Evolutionary conservation across 2,329 filamentous ascomycete genomes (phyloP), one percentile per base, ranked within the genome.

Genomic region (Purpureocillium takamizusanense): DNA sequence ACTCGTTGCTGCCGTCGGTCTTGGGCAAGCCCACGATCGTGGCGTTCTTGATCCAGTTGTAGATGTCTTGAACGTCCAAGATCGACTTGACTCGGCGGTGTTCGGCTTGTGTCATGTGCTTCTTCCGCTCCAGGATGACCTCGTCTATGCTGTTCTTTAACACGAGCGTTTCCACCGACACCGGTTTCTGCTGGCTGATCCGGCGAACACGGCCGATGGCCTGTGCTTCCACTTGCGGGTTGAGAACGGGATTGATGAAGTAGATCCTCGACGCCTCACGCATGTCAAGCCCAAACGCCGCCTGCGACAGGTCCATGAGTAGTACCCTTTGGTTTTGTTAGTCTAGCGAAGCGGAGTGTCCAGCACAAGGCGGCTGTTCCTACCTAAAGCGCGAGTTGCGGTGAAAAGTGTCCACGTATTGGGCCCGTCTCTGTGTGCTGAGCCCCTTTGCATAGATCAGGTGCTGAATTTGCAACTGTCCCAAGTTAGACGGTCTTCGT

Each of bases 261-360:
- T 88, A 94, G 9, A 97, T 81, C 2, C 90, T 70, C 4, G 84
- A 92, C 1, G 89, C 89, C 10, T 77, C 79, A 37, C 80, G 81
- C 57, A 95, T 79, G 54, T 95, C 89, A 0, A 97, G 69, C 0
- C 90, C 90, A 44, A 89, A 86, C 0, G 89, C 86, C 23, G 89
- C 89, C 54, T 92, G 86, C 2, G 77, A 78, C n/a, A 95, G 75
- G 52, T 95, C 88, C 83, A 95, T 95, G 1, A 95, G 69, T 2
- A 95, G 65, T 0, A 95, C 86, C 6, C 86, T 38, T 14, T 7
- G 23, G 11, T 33, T 6, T n/a, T 29, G 35, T 51, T 15, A 45
- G 37, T 16, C 27, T 31, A 38, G 31, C 21, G 10, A 13, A 28
- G 7, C 34, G 6, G 13, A 23, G 8, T 27, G 30, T 17, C 4